Percentiles rank a stretch among this genome's conserved stretches.
Conservation (phyloP, 2,329 filamentous ascomycete genomes). For the Phaeosphaeriaceae sp. region DNA sequence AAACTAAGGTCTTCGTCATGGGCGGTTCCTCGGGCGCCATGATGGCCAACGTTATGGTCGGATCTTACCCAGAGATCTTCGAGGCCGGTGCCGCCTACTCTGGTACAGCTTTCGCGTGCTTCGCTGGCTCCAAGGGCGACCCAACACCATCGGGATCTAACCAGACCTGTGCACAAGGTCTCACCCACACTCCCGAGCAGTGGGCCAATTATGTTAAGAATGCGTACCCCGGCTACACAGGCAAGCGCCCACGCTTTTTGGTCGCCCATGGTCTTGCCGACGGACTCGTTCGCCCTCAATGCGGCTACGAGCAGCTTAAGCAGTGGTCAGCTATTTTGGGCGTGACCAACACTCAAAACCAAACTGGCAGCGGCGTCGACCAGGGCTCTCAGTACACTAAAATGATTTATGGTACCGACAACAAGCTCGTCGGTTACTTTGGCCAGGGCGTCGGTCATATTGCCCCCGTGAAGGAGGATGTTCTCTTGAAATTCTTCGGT, state of each 20-base stretch:
- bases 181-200: conserved; percentile 42
- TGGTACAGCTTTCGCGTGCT: conserved; percentile 37
- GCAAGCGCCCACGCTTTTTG: conserved; percentile 41
- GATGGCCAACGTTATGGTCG: conserved; percentile 43
- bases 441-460: conserved; percentile 25
- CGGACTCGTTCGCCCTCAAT: conserved; percentile 31
- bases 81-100: conserved; percentile 35
- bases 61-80: conserved; percentile 37
- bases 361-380: conserved; percentile 14
- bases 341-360: conserved; percentile 12
- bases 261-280: conserved; percentile 45
- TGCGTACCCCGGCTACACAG: conserved; percentile 44
- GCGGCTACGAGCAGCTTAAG: conserved; percentile 24
- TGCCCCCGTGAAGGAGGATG: conserved; percentile 13
- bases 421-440: conserved; percentile 25
- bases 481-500: conserved; percentile 25
- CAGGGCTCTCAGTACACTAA: conserved; percentile 20
- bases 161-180: conserved; percentile 62
- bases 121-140: conserved; percentile 50
- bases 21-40: conserved; percentile 38
- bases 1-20: conserved; percentile 51
- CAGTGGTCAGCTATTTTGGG: conserved; percentile 23
- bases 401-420: conserved; percentile 22
- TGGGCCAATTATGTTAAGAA: conserved; percentile 17
- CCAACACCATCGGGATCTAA: conserved; percentile 15